phyloP scores from a whole-genome alignment of 2,329 filamentous ascomycete genomes.

The Calonectria pseudoreteaudii region DNA sequence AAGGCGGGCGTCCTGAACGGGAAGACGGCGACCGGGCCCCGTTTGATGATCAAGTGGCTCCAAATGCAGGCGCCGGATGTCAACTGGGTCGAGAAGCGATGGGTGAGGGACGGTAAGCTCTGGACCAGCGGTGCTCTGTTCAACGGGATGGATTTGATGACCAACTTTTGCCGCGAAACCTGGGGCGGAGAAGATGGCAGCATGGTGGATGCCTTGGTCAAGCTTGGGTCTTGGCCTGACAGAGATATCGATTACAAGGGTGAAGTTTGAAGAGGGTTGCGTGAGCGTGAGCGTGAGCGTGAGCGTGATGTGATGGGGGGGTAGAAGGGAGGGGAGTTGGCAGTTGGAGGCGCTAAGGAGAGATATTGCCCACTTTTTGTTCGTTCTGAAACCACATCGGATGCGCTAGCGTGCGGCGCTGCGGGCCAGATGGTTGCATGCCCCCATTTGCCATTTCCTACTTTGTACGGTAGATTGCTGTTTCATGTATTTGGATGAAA shows the following conservation, averaged over 20 bases:
- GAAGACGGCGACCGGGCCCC: constrained; percentile 53
- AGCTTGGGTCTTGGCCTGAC: constrained; percentile 40
- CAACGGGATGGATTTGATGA: constrained; percentile 51
- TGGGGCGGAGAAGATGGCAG: constrained; percentile 43
- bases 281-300: too few species aligned
- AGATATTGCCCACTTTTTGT: background rate
- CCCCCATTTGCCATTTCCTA: background rate
- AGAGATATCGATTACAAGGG: constrained; percentile 51
- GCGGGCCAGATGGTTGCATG: background rate
- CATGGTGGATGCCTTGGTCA: constrained; percentile 34
- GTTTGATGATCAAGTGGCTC: constrained; percentile 41
- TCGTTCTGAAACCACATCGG: background rate
- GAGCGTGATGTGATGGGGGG: background rate
- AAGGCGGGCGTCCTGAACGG: constrained; percentile 51
- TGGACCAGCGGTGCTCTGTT: constrained; percentile 51
- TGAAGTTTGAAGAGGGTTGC: background rate
- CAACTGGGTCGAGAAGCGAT: constrained; percentile 54
- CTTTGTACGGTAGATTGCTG: background rate
- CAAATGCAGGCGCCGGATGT: constrained; percentile 42
- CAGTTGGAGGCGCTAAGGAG: background rate
- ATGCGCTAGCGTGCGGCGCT: background rate
- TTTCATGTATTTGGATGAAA: background rate
- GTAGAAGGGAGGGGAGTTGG: background rate
- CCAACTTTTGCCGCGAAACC: constrained; percentile 42
- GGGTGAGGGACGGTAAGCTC: constrained; percentile 50